These are phyloP conservation scores for Mycena galericulata DNA, from an alignment of 768 basidiomycete species.

Conservation along the genomic window DNA sequence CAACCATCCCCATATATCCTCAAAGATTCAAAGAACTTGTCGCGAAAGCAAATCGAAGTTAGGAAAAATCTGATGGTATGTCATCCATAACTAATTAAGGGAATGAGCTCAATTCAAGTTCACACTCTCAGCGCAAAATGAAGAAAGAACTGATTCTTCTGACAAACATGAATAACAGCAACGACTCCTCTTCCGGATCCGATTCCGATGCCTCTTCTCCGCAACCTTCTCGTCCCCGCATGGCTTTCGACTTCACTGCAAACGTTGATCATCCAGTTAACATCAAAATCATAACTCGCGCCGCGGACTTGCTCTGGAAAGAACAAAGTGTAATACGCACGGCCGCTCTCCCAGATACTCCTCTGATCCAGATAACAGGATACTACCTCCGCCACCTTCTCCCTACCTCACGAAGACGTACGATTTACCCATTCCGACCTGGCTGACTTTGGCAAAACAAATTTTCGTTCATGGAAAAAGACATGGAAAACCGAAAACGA, in stretches of 20 bases:
- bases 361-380: neutral
- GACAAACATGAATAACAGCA: neutral
- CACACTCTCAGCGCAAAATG: neutral
- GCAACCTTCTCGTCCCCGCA: neutral
- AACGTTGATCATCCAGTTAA: neutral
- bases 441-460: neutral
- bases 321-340: neutral
- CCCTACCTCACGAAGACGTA: neutral
- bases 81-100: neutral
- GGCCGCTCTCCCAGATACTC: too few relatives aligned
- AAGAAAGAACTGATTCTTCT: neutral
- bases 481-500: neutral
- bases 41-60: neutral
- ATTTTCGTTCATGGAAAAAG: neutral
- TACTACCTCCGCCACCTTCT: neutral
- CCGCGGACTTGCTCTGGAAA: neutral
- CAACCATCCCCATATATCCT: neutral
- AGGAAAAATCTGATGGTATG: neutral
- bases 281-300: neutral
- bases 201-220: neutral
- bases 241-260: neutral
- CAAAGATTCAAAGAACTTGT: neutral
- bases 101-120: too few relatives aligned
- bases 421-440: neutral
- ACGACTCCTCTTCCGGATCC: neutral